A percentile compares a stretch with the other conserved stretches of the same genome.
Conservation (phyloP, 139 green algal genomes). For the Picochlorum sp. region DNA sequence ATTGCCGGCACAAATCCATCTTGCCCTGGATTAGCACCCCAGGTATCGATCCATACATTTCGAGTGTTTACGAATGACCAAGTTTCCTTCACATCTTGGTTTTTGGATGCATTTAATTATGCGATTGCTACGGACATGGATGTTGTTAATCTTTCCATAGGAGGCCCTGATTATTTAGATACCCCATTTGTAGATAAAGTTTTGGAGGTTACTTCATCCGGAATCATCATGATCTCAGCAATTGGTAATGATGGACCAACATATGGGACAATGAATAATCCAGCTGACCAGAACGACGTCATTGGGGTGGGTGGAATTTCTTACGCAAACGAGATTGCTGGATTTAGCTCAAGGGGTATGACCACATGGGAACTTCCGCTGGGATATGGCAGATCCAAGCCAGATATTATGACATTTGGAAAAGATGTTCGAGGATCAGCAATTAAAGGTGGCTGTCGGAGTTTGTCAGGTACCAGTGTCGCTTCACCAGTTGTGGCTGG, state of each 20-base stretch:
- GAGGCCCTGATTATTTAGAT: conserved; percentile 93
- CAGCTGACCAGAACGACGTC: conserved; percentile 91
- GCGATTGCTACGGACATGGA: conserved; percentile 79
- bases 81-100: conserved; percentile 98
- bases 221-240: conserved; percentile 88
- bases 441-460: conserved; percentile 80
- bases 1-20: conserved; percentile 57
- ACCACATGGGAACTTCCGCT: conserved; percentile 90
- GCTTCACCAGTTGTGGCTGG: conserved; percentile 94
- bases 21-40: conserved; percentile 87
- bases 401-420: conserved; percentile 92
- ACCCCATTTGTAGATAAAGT: conserved; percentile 98
- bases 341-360: conserved; percentile 91
- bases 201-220: conserved; percentile 78
- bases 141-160: conserved; percentile 96
- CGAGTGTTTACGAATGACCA: conserved; percentile 89
- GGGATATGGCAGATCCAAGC: conserved; percentile 50
- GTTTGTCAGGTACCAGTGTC: conserved; percentile 79
- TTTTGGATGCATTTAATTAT: conserved; percentile 99
- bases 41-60: conserved; percentile 91
- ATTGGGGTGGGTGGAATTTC: conserved; percentile 96
- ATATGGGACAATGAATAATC: conserved; percentile 99
- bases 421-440: conserved; percentile 83
- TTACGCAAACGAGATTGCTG: conserved; percentile 55
- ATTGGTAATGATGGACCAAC: conserved; percentile 96